Conservation (phyloP, 352 stramenopile species). For the Lagenidium sp. region DNA sequence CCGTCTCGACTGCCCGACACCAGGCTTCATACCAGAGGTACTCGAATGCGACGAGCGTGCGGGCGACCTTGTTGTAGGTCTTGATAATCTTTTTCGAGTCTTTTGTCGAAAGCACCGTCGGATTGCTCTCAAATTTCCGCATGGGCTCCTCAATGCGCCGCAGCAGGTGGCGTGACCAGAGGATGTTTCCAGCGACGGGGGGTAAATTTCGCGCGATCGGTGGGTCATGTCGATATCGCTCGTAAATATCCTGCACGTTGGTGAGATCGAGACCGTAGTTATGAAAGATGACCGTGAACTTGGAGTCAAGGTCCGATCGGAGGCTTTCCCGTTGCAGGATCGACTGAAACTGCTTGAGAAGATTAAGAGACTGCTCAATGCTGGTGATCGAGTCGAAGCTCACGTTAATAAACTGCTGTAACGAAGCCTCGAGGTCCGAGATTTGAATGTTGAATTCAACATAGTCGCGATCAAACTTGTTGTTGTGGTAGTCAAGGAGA, state of each 20-base stretch:
- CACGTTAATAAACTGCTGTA: constrained; percentile 90
- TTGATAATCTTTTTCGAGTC: constrained; percentile 89
- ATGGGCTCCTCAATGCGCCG: constrained; percentile 86
- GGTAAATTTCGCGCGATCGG: constrained; percentile 73
- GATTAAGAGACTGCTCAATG: constrained; percentile 77
- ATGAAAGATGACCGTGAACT: constrained; percentile 90
- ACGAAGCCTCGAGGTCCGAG: constrained; percentile 72
- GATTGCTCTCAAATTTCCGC: constrained; percentile 81
- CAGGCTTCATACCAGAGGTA: constrained; percentile 88
- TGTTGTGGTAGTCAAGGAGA: constrained; percentile 83
- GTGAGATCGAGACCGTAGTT: constrained; percentile 86
- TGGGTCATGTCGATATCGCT: constrained; percentile 78
- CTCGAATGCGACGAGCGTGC: constrained; percentile 86
- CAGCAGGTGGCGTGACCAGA: constrained; percentile 79
- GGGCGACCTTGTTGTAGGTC: constrained; percentile 86
- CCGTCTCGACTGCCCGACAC: constrained; percentile 71
- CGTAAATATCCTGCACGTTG: constrained; percentile 81
- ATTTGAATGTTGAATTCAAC: constrained; percentile 93
- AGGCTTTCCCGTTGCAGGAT: constrained; percentile 84
- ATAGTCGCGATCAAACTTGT: constrained; percentile 92
- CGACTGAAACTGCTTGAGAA: constrained; percentile 85
- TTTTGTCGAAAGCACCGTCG: constrained; percentile 75
- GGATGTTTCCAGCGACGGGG: constrained; percentile 80
- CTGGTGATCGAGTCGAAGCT: constrained; percentile 86
- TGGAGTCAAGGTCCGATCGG: constrained; percentile 74